Percentiles rank a stretch among this genome's conserved stretches.
Evolutionary conservation across 345 rosid species (phyloP).

Genomic region (Hibiscus syriacus): DNA sequence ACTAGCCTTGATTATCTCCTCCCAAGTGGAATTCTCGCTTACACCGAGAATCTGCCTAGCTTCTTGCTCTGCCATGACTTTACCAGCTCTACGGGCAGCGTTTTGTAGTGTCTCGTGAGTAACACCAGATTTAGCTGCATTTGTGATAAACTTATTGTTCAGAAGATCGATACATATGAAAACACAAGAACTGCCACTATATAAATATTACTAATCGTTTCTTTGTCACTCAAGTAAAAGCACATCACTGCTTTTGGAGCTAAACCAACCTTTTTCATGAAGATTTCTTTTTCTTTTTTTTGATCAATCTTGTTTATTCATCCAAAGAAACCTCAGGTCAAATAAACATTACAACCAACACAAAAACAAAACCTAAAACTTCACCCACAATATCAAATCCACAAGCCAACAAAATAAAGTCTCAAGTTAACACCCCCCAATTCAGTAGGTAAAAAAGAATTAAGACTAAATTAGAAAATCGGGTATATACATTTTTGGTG

Average conservation of each 20-base stretch:
- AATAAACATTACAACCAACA: no score
- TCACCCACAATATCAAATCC: no score
- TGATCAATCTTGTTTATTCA: no score
- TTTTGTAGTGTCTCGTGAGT: slow-evolving; percentile 81
- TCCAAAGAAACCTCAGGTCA: no score
- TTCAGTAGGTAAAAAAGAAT: no score
- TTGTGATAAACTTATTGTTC: slow-evolving; percentile 24
- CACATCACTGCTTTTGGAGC: not conserved
- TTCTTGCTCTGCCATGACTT: slow-evolving; percentile 70
- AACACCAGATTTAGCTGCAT: slow-evolving; percentile 73
- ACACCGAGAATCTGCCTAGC: slow-evolving; percentile 92
- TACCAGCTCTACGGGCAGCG: slow-evolving; percentile 46
- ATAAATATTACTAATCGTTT: not conserved
- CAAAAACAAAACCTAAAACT: no score
- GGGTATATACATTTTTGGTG: not conserved
- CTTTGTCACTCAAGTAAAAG: not conserved
- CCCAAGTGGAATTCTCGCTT: slow-evolving; percentile 60
- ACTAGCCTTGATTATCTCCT: slow-evolving; percentile 28
- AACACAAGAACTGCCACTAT: not conserved
- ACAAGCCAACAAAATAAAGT: no score
- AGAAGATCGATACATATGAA: no score
- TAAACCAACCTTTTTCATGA: not conserved
- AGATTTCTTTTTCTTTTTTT: no score
- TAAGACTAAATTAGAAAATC: no score
- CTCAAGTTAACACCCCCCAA: no score